Percentiles rank a stretch among this genome's conserved stretches.
phyloP scores from a whole-genome alignment of 2,329 filamentous ascomycete species.

The Calonectria pseudoreteaudii region DNA sequence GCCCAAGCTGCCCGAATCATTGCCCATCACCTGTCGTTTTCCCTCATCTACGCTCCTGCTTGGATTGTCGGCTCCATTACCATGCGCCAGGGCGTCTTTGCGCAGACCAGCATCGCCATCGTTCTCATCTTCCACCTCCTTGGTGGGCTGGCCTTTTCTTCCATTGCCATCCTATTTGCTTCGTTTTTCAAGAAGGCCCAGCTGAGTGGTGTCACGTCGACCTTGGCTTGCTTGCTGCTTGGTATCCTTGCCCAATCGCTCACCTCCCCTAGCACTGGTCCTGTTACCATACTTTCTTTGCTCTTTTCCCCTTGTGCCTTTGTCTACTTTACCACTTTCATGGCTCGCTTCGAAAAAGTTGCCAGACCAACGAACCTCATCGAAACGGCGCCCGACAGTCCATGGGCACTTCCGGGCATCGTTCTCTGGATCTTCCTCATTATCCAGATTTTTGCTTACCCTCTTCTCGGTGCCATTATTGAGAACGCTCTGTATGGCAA shows the following conservation, averaged over 20 bases:
- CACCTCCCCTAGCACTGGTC: conserved; percentile 69
- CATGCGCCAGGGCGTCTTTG: conserved; percentile 72
- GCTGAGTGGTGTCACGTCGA: conserved; percentile 84
- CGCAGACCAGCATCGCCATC: conserved; percentile 71
- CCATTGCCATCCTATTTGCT: conserved; percentile 83
- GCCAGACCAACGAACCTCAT: conserved; percentile 71
- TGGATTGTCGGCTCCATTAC: conserved; percentile 84
- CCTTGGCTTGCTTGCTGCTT: conserved; percentile 78
- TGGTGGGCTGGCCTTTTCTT: conserved; percentile 80
- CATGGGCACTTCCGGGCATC: conserved; percentile 79
- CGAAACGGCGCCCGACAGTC: conserved; percentile 70
- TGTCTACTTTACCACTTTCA: conserved; percentile 80
- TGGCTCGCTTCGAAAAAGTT: conserved; percentile 80
- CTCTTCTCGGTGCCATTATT: conserved; percentile 78
- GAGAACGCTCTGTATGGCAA: conserved; percentile 84
- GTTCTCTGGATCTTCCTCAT: conserved; percentile 82
- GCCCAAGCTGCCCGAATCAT: conserved; percentile 82
- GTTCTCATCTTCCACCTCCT: conserved; percentile 81
- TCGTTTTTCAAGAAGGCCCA: conserved; percentile 90
- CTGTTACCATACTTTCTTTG: conserved; percentile 77
- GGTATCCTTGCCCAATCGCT: conserved; percentile 86
- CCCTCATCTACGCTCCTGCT: conserved; percentile 81
- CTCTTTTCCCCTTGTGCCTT: conserved; percentile 91
- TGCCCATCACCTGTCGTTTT: conserved; percentile 84
- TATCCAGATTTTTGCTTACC: conserved; percentile 83